These are phyloP conservation scores for Eragrostis nindensis DNA, from an alignment of 176 grass and related monocot species.

Conservation along the genomic window DNA sequence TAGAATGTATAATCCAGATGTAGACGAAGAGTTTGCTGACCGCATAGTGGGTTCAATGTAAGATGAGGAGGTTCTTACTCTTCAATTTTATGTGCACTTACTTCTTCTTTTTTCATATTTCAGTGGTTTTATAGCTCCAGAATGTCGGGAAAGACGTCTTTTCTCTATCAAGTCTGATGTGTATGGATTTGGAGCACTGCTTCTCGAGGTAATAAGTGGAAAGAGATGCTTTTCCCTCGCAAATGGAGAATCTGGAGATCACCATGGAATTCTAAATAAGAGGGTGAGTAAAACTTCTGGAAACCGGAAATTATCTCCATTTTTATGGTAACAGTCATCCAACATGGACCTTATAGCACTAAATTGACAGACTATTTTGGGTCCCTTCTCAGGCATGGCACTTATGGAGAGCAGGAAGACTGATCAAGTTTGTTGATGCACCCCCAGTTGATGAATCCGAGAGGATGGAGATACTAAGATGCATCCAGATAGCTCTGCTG, in stretches of 20 bases:
- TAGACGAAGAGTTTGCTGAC: slow-evolving; percentile 18
- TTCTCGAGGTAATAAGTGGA: slow-evolving; percentile 43
- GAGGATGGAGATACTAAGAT: slow-evolving; percentile 20
- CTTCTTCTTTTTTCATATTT: slow-evolving; percentile 13
- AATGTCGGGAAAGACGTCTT: slow-evolving; percentile 25
- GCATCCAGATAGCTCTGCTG: slow-evolving; percentile 43
- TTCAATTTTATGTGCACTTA: background rate
- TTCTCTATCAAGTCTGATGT: slow-evolving; percentile 48
- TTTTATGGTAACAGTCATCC: background rate
- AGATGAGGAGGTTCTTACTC: background rate
- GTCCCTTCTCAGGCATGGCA: background rate
- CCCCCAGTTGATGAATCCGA: background rate
- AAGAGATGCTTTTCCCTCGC: slow-evolving; percentile 23
- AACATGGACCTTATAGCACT: slow-evolving; percentile 5
- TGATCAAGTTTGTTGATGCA: slow-evolving; percentile 12
- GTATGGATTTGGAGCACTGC: slow-evolving; percentile 44
- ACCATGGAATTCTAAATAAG: slow-evolving; percentile 38
- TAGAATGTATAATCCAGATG: slow-evolving; percentile 12
- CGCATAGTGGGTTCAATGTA: slow-evolving; percentile 26
- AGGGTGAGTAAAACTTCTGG: slow-evolving; percentile 14
- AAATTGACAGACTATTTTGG: background rate
- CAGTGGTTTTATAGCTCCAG: slow-evolving; percentile 49
- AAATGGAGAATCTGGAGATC: slow-evolving; percentile 25
- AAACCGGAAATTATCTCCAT: background rate
- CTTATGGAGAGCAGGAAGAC: slow-evolving; percentile 26